Evolutionary conservation across 352 stramenopile genomes (phyloP), one percentile per base, ranked within the genome.

Genomic region (Phytophthora sp.): DNA sequence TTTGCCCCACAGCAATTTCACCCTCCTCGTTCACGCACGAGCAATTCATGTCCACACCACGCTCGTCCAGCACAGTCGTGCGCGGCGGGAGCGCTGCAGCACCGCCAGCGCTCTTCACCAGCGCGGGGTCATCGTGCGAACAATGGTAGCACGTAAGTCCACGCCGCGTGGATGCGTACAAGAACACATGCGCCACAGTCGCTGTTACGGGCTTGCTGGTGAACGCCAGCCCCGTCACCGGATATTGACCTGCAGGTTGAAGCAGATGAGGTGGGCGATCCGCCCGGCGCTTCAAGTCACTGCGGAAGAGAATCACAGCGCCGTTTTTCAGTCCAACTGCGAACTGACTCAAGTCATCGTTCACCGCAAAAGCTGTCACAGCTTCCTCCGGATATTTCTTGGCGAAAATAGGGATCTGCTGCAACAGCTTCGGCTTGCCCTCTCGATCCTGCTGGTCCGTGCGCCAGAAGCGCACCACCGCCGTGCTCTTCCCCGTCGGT

Each of bases 321-420:
- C 87, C 87, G 61, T 96, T 96, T 48, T 87, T 87, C 31, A 95
- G 60, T 5, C 87, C 87, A 6, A 96, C 78, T 0, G 86, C 84
- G 43, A 94, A 93, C 43, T 93, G 84, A 55, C 72, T 84, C 43
- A 93, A 77, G 54, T 96, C 87, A 49, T 94, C 87, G 44, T 84
- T 92, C 37, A 94, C 87, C 15, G 86, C 76, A 43, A 96, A 96
- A 24, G 87, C 87, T 3, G 87, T 96, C 42, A 96, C 87, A 1
- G 87, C 87, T 69, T 96, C 86, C 37, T 96, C 87, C 0, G 87
- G 84, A 53, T 94, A 96, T 63, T 93, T 93, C 54, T 95, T 95
- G 41, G 85, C 85, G 54, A 95, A 96, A 61, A 96, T 72, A 8
- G 79, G 86, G 45, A 94, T 87, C 57, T 94, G 84, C 53, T 94